A percentile compares a stretch with the other conserved stretches of the same genome.
phyloP scores from a whole-genome alignment of 805 yeast genomes.

The Sugiyamaella valdiviana region DNA sequence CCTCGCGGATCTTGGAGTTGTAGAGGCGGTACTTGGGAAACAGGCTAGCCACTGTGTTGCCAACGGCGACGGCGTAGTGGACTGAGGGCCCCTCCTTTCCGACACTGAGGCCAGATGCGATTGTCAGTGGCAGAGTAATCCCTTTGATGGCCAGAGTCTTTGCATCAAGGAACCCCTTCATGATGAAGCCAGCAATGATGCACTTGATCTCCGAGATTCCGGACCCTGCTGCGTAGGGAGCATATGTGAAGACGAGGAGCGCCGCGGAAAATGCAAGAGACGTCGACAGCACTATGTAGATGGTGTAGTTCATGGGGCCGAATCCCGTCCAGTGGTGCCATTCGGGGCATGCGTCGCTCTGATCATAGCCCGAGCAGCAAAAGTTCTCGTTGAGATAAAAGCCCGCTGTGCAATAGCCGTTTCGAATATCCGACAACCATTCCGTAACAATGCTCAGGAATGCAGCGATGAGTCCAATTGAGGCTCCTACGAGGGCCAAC shows the following conservation, averaged over 20 bases:
- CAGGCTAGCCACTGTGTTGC: slow-evolving; percentile 61
- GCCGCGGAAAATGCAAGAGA: slow-evolving; percentile 62
- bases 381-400: slow-evolving; percentile 67
- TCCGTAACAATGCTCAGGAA: slow-evolving; percentile 75
- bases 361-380: slow-evolving; percentile 70
- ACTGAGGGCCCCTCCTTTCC: slow-evolving; percentile 99
- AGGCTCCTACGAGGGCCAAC: slow-evolving; percentile 64
- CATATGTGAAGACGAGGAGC: slow-evolving; percentile 56
- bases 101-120: slow-evolving; percentile 85
- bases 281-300: slow-evolving; percentile 55
- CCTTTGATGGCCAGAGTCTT: slow-evolving; percentile 70
- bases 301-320: slow-evolving; percentile 42
- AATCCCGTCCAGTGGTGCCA: slow-evolving; percentile 66
- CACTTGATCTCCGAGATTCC: slow-evolving; percentile 97
- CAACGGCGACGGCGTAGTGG: slow-evolving; percentile 97
- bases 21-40: slow-evolving; percentile 36
- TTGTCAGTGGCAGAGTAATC: slow-evolving; percentile 78
- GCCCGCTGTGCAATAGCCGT: slow-evolving; percentile 68
- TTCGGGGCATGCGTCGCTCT: slow-evolving; percentile 42
- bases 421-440: slow-evolving; percentile 71
- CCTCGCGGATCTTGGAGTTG: slow-evolving; percentile 41
- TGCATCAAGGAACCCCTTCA: slow-evolving; percentile 69
- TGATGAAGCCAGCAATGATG: slow-evolving; percentile 82
- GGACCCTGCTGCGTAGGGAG: slow-evolving; percentile 93
- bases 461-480: slow-evolving; percentile 81